Conservation (phyloP, 345 rosid species). For the Linum usitatissimum region DNA sequence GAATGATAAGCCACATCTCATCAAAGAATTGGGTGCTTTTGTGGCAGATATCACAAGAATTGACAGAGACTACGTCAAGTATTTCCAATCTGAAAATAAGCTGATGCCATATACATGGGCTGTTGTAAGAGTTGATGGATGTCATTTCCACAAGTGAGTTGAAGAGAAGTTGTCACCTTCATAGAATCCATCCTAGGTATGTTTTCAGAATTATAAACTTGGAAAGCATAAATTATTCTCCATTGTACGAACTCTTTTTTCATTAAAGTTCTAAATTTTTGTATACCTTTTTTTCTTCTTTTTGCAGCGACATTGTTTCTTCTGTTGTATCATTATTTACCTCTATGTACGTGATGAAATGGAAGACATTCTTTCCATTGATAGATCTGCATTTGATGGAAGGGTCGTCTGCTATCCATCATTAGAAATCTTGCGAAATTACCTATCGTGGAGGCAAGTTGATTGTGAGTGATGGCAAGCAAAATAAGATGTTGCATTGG, state of each 20-base stretch:
- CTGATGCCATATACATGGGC: conserved; percentile 74
- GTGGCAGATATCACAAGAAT: conserved; percentile 42
- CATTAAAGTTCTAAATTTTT: neutral
- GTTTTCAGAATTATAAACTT: neutral
- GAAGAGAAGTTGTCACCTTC: conserved; percentile 9
- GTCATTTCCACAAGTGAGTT: conserved; percentile 83
- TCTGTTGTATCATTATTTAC: conserved; percentile 60
- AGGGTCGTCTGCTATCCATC: conserved; percentile 86
- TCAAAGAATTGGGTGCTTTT: conserved; percentile 48
- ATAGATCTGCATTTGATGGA: conserved; percentile 74
- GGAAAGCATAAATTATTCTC: neutral
- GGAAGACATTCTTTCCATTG: conserved; percentile 67
- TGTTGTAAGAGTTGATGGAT: conserved; percentile 83
- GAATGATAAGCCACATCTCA: conserved; percentile 50
- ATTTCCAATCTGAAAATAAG: conserved; percentile 61
- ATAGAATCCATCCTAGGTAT: conserved; percentile 59
- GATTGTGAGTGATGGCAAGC: conserved; percentile 57
- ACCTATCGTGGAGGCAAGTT: conserved; percentile 92
- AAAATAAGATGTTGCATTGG: neutral
- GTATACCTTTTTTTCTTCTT: neutral
- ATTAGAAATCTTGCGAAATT: conserved; percentile 61
- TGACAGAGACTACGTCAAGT: conserved; percentile 50
- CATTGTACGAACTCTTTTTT: neutral
- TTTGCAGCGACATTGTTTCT: conserved; percentile 55
- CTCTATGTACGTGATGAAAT: conserved; percentile 50